phyloP scores from a whole-genome alignment of 2,329 filamentous ascomycete genomes.

The Hypoxylon sp. region DNA sequence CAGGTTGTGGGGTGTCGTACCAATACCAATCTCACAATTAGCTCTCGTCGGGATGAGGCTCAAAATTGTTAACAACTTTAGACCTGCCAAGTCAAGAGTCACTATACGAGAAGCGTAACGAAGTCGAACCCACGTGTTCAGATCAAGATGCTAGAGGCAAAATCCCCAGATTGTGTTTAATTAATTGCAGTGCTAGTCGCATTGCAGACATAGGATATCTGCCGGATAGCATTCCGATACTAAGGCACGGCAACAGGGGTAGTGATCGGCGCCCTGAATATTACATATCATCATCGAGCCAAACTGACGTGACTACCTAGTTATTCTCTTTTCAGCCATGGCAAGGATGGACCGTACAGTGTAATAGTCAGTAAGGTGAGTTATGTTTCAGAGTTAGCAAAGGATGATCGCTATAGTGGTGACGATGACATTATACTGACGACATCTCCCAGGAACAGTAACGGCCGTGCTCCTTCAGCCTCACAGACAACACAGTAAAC shows the following conservation, averaged over 20 bases:
- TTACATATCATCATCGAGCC: slow-evolving; percentile 12
- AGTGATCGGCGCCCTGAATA: neutral
- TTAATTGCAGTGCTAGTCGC: slow-evolving; percentile 1
- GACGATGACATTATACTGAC: slow-evolving; percentile 33
- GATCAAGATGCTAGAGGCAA: neutral
- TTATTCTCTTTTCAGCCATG: neutral
- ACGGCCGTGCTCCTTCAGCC: slow-evolving; percentile 26
- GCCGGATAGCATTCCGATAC: neutral
- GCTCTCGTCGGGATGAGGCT: slow-evolving; percentile 15
- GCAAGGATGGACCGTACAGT: too few species aligned
- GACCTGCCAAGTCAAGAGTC: neutral
- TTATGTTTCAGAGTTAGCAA: slow-evolving; percentile 26
- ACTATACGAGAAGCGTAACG: neutral
- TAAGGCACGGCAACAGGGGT: neutral
- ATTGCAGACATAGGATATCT: neutral
- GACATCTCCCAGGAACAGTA: slow-evolving; percentile 22
- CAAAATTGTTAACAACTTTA: neutral
- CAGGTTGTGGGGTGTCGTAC: neutral
- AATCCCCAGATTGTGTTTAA: neutral
- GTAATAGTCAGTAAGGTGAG: neutral
- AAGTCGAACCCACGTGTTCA: neutral
- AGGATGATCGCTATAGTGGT: slow-evolving; percentile 8
- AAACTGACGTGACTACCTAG: slow-evolving; percentile 4
- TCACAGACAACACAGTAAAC: neutral
- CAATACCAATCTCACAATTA: neutral